These are phyloP conservation scores for Rhododendron simsii DNA, from an alignment of 148 eudicot species.

Conservation along the genomic window DNA sequence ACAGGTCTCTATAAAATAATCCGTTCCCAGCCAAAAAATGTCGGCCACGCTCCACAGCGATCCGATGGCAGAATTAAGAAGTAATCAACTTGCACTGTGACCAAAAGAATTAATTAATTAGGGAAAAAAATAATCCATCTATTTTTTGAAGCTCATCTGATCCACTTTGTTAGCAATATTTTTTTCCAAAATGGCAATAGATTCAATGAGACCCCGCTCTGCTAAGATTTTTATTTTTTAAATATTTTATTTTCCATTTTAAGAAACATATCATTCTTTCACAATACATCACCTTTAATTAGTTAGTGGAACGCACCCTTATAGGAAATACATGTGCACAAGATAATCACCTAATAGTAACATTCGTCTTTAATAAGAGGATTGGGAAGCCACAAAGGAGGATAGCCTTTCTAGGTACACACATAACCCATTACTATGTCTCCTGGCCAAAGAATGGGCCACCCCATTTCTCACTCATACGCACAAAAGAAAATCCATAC, in stretches of 20 bases:
- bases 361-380: not conserved
- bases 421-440: too few species aligned
- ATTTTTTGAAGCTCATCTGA: not conserved
- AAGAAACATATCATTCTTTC: too few species aligned
- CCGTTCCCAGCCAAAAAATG: slow-evolving; percentile 11
- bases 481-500: too few species aligned
- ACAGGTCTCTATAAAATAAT: not conserved
- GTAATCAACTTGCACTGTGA: not conserved
- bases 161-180: not conserved
- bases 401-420: not conserved
- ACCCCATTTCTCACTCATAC: too few species aligned
- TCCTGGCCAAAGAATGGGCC: too few species aligned
- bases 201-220: not conserved
- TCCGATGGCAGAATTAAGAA: not conserved
- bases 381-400: not conserved
- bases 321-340: not conserved
- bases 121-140: not conserved
- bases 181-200: not conserved
- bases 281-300: too few species aligned
- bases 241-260: too few species aligned
- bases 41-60: slow-evolving; percentile 12
- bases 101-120: not conserved
- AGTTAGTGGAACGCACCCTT: too few species aligned
- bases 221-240: too few species aligned
- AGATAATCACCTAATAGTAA: too few species aligned